phyloP scores from a whole-genome alignment of 2,329 filamentous ascomycete genomes.

The Lecanicillium sp. region DNA sequence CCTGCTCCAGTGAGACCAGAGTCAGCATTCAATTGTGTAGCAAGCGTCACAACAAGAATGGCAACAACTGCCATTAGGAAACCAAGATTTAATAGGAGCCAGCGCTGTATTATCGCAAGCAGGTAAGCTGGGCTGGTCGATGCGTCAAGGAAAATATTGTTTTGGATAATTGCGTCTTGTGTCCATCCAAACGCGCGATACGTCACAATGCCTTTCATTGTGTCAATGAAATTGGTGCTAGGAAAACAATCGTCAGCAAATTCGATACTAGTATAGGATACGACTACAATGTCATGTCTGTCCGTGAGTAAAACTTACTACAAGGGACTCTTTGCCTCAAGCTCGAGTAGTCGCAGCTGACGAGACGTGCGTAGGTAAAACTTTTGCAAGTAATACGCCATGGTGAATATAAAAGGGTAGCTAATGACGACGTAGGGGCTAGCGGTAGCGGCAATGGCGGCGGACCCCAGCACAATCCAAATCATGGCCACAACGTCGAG shows the following conservation, averaged over 20 bases:
- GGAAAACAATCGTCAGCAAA: conserved; percentile 28
- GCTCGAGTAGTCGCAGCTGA: conserved; percentile 50
- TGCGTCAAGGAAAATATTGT: conserved; percentile 37
- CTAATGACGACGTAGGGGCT: conserved; percentile 37
- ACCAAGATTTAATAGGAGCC: conserved; percentile 43
- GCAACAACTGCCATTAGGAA: conserved; percentile 39
- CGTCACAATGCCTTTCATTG: conserved; percentile 42
- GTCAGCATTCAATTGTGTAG: conserved; percentile 28
- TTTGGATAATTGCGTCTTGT: conserved; percentile 30
- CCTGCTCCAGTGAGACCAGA: conserved; percentile 27
- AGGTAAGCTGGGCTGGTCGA: conserved; percentile 50
- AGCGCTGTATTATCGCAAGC: conserved; percentile 46
- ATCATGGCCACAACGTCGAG: conserved; percentile 25
- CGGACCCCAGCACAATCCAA: conserved; percentile 35
- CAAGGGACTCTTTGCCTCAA: conserved; percentile 52
- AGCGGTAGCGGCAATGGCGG: conserved; percentile 35
- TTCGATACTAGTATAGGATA: too few species aligned
- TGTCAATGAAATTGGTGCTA: conserved; percentile 41
- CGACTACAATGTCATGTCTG: background rate
- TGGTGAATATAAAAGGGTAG: conserved; percentile 39
- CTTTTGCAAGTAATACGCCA: conserved; percentile 37
- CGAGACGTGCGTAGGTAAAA: conserved; percentile 48
- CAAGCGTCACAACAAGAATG: conserved; percentile 33
- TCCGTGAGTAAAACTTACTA: too few species aligned
- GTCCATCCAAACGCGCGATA: conserved; percentile 48